A percentile compares a stretch with the other conserved stretches of the same genome.
Evolutionary conservation across 768 basidiomycete genomes (phyloP).

Genomic region (Tricholomella constricta): DNA sequence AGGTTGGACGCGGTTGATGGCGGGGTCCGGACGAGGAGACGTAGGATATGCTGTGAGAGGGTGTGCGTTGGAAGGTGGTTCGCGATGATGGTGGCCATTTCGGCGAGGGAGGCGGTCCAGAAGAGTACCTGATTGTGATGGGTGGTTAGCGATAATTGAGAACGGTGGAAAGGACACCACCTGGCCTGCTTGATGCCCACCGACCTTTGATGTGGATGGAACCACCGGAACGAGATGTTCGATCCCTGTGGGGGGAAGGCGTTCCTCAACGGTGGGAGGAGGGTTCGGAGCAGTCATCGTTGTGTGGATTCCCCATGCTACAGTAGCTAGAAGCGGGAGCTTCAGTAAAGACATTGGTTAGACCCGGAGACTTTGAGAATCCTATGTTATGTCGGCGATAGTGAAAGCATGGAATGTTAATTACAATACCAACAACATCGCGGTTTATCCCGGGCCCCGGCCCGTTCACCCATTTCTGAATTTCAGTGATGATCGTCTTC

Average conservation of each 20-base stretch:
- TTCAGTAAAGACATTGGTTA: slow-evolving; percentile 20
- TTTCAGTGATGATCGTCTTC: too few relatives aligned
- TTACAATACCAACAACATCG: too few relatives aligned
- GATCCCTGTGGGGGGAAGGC: slow-evolving; percentile 20
- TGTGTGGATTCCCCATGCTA: slow-evolving; percentile 26
- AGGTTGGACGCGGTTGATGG: not conserved
- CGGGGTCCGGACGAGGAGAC: slow-evolving; percentile 1
- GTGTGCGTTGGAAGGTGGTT: slow-evolving; percentile 3
- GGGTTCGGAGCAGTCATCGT: slow-evolving; percentile 30
- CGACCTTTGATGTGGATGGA: slow-evolving; percentile 23
- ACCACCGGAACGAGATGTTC: slow-evolving; percentile 18
- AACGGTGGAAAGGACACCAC: not conserved
- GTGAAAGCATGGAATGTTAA: too few relatives aligned
- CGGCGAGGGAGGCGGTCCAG: slow-evolving; percentile 19
- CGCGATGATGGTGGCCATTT: slow-evolving; percentile 21
- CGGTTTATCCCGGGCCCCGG: not conserved
- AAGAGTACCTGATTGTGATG: slow-evolving; percentile 17
- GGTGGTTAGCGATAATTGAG: not conserved
- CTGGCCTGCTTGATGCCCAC: not conserved
- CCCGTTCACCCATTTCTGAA: too few relatives aligned
- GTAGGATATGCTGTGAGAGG: slow-evolving; percentile 1
- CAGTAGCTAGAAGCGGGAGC: slow-evolving; percentile 25
- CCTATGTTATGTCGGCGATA: too few relatives aligned
- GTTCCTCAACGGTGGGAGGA: slow-evolving; percentile 22
- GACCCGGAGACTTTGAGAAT: too few relatives aligned